Evolutionary conservation across 2,329 filamentous ascomycete species (phyloP), one percentile per base, ranked within the genome.

Genomic region (Rugonectria rugulosa): DNA sequence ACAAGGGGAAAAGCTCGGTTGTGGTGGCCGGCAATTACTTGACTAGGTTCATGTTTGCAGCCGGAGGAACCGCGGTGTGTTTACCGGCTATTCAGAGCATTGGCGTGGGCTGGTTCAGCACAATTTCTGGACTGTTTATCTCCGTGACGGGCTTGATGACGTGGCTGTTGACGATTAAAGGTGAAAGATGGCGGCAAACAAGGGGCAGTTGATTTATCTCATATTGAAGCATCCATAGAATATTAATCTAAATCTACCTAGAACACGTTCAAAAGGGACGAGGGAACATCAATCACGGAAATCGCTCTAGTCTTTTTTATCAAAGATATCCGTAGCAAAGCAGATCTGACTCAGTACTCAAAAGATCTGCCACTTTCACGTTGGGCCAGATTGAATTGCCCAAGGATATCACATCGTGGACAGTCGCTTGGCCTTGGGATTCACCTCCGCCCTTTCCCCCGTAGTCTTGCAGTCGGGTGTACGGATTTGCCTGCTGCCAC

Each of bases 21-120:
- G 88, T 91, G 1, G 84, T 90, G 37, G 88, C 88, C 0, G 88
- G 88, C 0, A 92, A 92, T 68, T 92, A 92, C 69, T 82, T 90
- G 66, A 79, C 90, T 40, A 79, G 90, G 3, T 93, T 92, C 70
- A 68, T 90, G 6, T 90, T 92, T 67, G 89, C 85, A 1, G 88
- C 88, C 3, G 74, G 82, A 2, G 88, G 85, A 0, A 88, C 85
- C 2, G 89, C 88, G 0, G 82, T 84, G 2, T 88, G 88, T 48
- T 75, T 92, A 49, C 90, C 90, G 0, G 88, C 86, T 1, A 81
- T 91, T 10, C 77, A 90, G 57, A 75, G 72, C 15, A 88, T 92
- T 51, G 90, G 90, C 3, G 86, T 92, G 0, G 90, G 90, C 0
- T 91, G 88, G 88, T 91, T 91, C 68, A 87, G 81, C 32, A 91